These are phyloP conservation scores for Fomitopsis palustris DNA, from an alignment of 1,284 basidiomycete genomes.

Conservation along the genomic window DNA sequence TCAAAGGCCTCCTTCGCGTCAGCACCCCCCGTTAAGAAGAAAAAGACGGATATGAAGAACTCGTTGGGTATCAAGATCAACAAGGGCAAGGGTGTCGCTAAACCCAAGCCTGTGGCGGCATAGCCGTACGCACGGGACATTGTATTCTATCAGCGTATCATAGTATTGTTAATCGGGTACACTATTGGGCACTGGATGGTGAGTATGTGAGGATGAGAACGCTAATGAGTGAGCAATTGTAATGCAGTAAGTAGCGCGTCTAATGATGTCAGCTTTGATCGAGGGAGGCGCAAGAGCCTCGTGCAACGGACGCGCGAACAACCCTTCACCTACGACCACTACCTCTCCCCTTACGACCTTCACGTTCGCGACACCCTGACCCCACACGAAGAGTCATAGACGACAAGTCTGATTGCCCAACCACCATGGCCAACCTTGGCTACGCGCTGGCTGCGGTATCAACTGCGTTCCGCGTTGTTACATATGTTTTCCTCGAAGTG, in stretches of 20 bases:
- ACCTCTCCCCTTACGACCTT: background rate
- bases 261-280: background rate
- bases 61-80: conserved; percentile 77
- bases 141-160: background rate
- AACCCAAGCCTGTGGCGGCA: conserved; percentile 13
- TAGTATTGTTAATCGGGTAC: background rate
- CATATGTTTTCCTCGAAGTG: conserved; percentile 23
- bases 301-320: background rate
- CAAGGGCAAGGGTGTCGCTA: conserved; percentile 29
- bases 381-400: background rate
- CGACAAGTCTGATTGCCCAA: background rate
- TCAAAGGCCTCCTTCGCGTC: conserved; percentile 37
- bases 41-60: conserved; percentile 56
- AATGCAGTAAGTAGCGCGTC: background rate
- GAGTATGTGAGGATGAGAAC: too few species aligned
- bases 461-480: conserved; percentile 20
- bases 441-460: conserved; percentile 18
- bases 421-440: conserved; percentile 13
- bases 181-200: background rate
- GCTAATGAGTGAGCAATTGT: background rate
- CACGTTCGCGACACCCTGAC: background rate
- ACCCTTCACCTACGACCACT: background rate
- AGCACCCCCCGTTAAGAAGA: conserved; percentile 54
- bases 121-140: background rate
- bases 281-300: background rate